phyloP scores from a whole-genome alignment of 768 basidiomycete genomes.

The Leccinum incarnatum region DNA sequence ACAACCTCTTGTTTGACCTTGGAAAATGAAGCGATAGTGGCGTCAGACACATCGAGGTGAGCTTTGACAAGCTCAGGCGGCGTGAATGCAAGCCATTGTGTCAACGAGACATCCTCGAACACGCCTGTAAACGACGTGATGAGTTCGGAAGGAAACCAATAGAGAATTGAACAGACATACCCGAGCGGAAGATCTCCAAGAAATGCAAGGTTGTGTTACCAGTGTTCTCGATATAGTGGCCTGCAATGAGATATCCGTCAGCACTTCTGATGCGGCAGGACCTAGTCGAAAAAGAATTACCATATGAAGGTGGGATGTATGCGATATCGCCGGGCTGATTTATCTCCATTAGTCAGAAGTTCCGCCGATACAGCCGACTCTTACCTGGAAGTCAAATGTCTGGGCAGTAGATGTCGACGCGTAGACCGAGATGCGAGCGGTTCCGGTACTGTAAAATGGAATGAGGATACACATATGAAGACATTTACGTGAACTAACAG shows the following conservation, averaged over 20 bases:
- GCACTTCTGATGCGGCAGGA: not conserved
- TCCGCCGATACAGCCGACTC: not conserved
- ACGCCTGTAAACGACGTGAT: slow-evolving; percentile 29
- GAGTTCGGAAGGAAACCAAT: not conserved
- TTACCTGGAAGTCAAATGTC: slow-evolving; percentile 46
- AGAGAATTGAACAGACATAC: slow-evolving; percentile 25
- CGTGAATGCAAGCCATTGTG: slow-evolving; percentile 61
- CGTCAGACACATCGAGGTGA: slow-evolving; percentile 54
- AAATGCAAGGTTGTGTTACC: slow-evolving; percentile 56
- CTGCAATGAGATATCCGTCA: slow-evolving; percentile 25
- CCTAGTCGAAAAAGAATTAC: slow-evolving; percentile 4
- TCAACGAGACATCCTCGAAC: slow-evolving; percentile 56
- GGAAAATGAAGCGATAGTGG: slow-evolving; percentile 46
- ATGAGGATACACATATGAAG: slow-evolving; percentile 1
- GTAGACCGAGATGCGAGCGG: slow-evolving; percentile 43
- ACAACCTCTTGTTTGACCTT: slow-evolving; percentile 52
- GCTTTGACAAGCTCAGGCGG: slow-evolving; percentile 59
- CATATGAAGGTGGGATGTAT: slow-evolving; percentile 25
- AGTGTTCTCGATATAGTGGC: slow-evolving; percentile 68
- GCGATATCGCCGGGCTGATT: slow-evolving; percentile 32
- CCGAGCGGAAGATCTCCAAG: slow-evolving; percentile 61
- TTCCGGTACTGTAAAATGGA: slow-evolving; percentile 30
- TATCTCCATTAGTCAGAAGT: not conserved
- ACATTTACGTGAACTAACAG: slow-evolving; percentile 25
- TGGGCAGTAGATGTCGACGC: slow-evolving; percentile 39